Conservation (phyloP, 345 rosid species). For the Eucalyptus tenuipes region DNA sequence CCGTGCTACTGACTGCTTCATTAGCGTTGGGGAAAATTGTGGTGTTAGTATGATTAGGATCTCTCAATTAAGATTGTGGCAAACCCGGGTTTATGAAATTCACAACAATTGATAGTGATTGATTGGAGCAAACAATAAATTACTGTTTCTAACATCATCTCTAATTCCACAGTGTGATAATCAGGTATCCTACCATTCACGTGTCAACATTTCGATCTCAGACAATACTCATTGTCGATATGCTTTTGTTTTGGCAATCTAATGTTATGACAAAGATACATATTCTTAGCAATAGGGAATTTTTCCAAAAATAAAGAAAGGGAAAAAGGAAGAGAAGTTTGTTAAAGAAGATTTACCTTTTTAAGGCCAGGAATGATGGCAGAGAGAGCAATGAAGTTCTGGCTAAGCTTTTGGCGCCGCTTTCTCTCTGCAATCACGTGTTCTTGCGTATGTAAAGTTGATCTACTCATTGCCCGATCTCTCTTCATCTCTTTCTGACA, state of each 20-base stretch:
- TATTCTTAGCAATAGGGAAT: neutral
- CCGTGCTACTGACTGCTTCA: neutral
- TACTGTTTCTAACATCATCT: neutral
- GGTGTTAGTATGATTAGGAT: neutral
- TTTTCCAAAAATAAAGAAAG: neutral
- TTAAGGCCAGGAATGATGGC: slow-evolving; percentile 69
- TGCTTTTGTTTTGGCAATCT: neutral
- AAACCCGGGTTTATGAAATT: neutral
- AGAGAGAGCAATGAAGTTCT: slow-evolving; percentile 59
- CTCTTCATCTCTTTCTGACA: neutral
- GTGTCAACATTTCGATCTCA: neutral
- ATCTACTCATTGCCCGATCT: slow-evolving; percentile 11
- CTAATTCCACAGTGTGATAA: neutral
- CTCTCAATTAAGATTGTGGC: neutral
- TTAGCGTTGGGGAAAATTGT: neutral
- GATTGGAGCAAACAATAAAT: neutral
- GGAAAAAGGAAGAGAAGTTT: neutral
- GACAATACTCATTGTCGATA: neutral
- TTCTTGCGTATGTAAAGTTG: slow-evolving; percentile 42
- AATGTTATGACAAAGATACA: neutral
- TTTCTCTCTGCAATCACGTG: slow-evolving; percentile 84
- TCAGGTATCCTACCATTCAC: neutral
- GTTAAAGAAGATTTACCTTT: slow-evolving; percentile 24
- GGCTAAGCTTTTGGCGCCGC: slow-evolving; percentile 66
- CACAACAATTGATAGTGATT: neutral